A percentile compares a stretch with the other conserved stretches of the same genome.
These are phyloP conservation scores for Gleditsia sinensis DNA, from an alignment of 306 rosid species.

Conservation along the genomic window DNA sequence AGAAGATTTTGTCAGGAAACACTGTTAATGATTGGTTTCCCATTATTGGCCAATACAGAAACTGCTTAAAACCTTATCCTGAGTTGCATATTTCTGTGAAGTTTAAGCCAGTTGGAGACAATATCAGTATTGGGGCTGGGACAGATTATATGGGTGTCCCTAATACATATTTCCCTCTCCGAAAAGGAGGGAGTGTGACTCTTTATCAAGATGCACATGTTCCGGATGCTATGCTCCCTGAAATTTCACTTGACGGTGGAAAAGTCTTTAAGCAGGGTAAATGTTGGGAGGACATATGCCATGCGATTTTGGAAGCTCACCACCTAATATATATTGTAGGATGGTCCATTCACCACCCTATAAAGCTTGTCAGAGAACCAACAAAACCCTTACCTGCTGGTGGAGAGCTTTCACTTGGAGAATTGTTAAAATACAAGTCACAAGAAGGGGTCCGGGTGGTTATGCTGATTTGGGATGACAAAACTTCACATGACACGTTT, in stretches of 20 bases:
- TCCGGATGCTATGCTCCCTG: constrained; percentile 54
- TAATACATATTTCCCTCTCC: constrained; percentile 63
- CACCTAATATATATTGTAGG: constrained; percentile 64
- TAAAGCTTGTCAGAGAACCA: constrained; percentile 71
- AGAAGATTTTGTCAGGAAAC: constrained; percentile 48
- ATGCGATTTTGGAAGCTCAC: constrained; percentile 78
- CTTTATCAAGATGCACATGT: constrained; percentile 81
- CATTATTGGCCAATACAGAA: constrained; percentile 49
- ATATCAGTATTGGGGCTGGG: constrained; percentile 24
- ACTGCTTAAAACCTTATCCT: constrained; percentile 63
- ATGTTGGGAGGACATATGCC: constrained; percentile 84
- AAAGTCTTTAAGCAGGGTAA: constrained; percentile 44
- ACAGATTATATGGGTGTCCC: constrained; percentile 44
- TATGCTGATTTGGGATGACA: constrained; percentile 71
- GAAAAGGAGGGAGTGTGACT: constrained; percentile 68
- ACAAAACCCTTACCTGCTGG: constrained; percentile 61
- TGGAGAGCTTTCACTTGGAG: constrained; percentile 75
- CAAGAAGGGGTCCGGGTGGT: constrained; percentile 76
- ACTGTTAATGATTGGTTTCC: constrained; percentile 71
- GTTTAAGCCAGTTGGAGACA: constrained; percentile 43
- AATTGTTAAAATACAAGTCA: constrained; percentile 69
- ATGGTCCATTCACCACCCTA: constrained; percentile 64
- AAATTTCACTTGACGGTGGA: constrained; percentile 62
- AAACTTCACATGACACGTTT: constrained; percentile 74
- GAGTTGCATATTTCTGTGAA: constrained; percentile 64